Base-by-base conservation (phyloP, 2,329 filamentous ascomycete genomes). In the Colletotrichum salicis region DNA sequence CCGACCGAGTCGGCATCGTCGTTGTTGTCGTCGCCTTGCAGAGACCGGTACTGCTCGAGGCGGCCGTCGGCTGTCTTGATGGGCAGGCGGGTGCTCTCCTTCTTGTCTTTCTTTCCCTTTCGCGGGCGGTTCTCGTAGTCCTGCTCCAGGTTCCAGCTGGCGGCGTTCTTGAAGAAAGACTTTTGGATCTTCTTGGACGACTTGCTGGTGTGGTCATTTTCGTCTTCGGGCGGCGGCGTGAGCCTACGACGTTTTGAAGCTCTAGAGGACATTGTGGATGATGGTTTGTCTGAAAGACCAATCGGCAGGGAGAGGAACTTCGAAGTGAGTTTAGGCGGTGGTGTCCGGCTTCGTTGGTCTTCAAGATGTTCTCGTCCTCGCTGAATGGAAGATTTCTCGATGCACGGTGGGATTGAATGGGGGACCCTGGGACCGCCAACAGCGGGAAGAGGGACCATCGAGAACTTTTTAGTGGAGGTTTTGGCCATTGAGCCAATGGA, bases 131-230 rank as follows among this genome's bases (percentile, higher is more conserved):
- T 89, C 82, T 97, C 95, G 85, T 98, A 98, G 81, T 94, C 92
- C 79, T 97, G 93, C 84, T 97, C 96, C 60, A 97, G 88, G 78
- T 97, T 91, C 95, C 96, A 98, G 82, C 91, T 92, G 71, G 93
- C 87, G 6, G 93, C 94, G 77, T 90, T 92, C 77, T 90, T 89
- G 83, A 94, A 89, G 80, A 95, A 95, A 65, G 89, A 87, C 75
- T 89, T 89, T 70, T 89, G 87, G n/a, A 85, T 81, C 65, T 83
- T 85, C 71, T 78, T 81, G 4, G 79, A 80, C 7, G 78, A 77
- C 58, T 64, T 72, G 57, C 63, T 65, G 33, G 77, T 71, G 35
- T 74, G 75, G 64, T 77, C 69, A 13, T 78, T 77, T 57, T 87
- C 85, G 56, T 86, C 86, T 55, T 87, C 85, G 1, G 84, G 82